Conservation (phyloP, 176 grass and related monocot species). For the Chloris gayana region DNA sequence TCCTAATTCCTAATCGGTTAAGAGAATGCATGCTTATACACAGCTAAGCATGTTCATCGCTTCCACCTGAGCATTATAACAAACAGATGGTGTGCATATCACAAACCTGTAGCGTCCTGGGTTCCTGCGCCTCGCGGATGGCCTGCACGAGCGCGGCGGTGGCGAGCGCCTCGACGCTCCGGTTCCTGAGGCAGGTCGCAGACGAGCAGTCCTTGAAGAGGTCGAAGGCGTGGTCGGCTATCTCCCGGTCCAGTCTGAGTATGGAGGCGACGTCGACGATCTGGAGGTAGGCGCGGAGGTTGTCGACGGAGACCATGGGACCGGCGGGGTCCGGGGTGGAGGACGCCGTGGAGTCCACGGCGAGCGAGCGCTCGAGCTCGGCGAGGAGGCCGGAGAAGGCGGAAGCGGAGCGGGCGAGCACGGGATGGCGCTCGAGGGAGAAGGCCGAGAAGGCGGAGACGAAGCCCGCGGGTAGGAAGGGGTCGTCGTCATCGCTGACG, state of each 20-base stretch:
- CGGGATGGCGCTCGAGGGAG: conserved; percentile 82
- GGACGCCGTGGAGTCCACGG: conserved; percentile 43
- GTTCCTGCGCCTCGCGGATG: conserved; percentile 94
- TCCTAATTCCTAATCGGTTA: neutral
- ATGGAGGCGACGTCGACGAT: conserved; percentile 91
- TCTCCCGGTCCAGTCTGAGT: conserved; percentile 76
- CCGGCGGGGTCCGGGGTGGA: conserved; percentile 63
- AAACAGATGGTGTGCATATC: conserved; percentile 17
- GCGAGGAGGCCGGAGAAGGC: conserved; percentile 94
- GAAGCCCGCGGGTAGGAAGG: conserved; percentile 89
- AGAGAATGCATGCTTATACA: neutral
- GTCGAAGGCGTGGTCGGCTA: conserved; percentile 92
- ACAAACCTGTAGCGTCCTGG: conserved; percentile 85
- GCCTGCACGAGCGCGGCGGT: conserved; percentile 95
- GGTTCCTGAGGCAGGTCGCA: conserved; percentile 86
- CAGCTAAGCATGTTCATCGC: neutral
- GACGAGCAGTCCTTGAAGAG: conserved; percentile 93
- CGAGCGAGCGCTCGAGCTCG: conserved; percentile 90
- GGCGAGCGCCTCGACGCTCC: conserved; percentile 87
- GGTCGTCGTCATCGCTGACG: conserved; percentile 52
- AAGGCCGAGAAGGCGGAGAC: conserved; percentile 94
- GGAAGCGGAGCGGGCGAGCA: conserved; percentile 77
- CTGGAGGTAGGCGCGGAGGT: conserved; percentile 94
- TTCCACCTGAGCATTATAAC: conserved; percentile 24
- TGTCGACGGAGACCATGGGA: conserved; percentile 89